Conservation (phyloP, 2,329 filamentous ascomycete genomes). For the Claviceps maximensis region DNA sequence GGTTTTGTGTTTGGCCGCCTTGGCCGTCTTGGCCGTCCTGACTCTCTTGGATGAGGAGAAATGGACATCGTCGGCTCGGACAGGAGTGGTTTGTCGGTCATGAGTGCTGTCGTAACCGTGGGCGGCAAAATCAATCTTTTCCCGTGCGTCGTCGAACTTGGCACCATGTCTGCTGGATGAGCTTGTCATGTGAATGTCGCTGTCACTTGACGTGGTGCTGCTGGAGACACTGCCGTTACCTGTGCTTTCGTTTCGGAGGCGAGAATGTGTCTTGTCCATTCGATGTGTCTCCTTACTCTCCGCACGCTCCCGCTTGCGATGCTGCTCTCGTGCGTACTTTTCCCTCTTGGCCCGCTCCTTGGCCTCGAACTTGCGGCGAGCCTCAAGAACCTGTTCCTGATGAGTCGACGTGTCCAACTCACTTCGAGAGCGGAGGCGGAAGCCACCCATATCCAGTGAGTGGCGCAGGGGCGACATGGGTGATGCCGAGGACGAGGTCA, state of each 20-base stretch:
- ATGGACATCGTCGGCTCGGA: slow-evolving; percentile 27
- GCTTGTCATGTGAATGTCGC: slow-evolving; percentile 14
- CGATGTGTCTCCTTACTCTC: slow-evolving; percentile 42
- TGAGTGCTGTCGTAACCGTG: slow-evolving; percentile 28
- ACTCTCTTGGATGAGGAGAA: slow-evolving; percentile 29
- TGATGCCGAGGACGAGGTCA: slow-evolving; percentile 19
- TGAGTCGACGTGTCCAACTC: slow-evolving; percentile 43
- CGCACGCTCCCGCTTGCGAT: slow-evolving; percentile 44
- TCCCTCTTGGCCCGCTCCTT: slow-evolving; percentile 49
- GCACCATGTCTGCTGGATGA: slow-evolving; percentile 15
- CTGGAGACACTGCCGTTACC: slow-evolving; percentile 18
- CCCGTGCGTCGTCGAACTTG: slow-evolving; percentile 15
- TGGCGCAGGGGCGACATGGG: slow-evolving; percentile 40
- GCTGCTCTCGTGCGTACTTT: slow-evolving; percentile 46
- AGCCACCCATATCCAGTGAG: slow-evolving; percentile 43
- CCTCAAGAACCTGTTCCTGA: slow-evolving; percentile 44
- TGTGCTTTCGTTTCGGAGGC: slow-evolving; percentile 25
- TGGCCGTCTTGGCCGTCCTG: slow-evolving; percentile 35
- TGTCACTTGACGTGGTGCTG: slow-evolving; percentile 19
- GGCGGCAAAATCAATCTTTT: slow-evolving; percentile 28
- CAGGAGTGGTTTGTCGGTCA: slow-evolving; percentile 14
- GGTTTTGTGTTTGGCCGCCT: slow-evolving; percentile 44
- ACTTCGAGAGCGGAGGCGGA: slow-evolving; percentile 47
- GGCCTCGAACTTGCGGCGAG: slow-evolving; percentile 49
- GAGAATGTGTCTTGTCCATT: slow-evolving; percentile 32